Evolutionary conservation across 2,329 filamentous ascomycete species (phyloP), one percentile per base, ranked within the genome.

Genomic region (Cryphonectria radicalis): DNA sequence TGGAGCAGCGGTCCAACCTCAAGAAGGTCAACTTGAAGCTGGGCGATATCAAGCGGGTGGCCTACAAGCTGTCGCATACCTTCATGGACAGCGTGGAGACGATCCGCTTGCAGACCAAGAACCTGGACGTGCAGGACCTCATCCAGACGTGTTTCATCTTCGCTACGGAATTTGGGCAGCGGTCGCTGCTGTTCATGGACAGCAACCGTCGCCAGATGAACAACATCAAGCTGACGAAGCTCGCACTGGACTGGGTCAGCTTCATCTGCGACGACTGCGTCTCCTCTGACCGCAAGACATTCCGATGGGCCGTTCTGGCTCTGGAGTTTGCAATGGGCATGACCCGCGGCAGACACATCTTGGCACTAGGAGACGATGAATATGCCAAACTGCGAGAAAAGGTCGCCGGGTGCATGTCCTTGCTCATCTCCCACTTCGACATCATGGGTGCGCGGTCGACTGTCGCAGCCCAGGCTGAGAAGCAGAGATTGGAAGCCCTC

Each of bases 21-120:
- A 92, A 93, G 74, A 93, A 97, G 76, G 96, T 99, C 75, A 97
- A 98, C 78, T 85, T 91, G 66, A 93, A 97, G 79, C 84, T 99
- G 74, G 95, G 94, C 77, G 97, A 97, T 79, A 97, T 98, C 77
- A 95, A 97, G 77, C 94, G 95, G 79, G 97, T 97, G 2, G 94
- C 95, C 3, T 98, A 97, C 85, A 97, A 97, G 81, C 87, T 99
- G 60, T 97, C 94, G 67, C 98, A 98, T 82, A 94, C 94, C 8
- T 98, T 99, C 81, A 98, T 99, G 94, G 95, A 98, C 81, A 98
- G 94, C 79, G 96, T 99, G 62, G 94, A 97, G 79, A 94, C 93
- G 74, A 96, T 99, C 74, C 89, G 94, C 74, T 91, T 90, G 75
- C 95, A 99, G 81, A 94, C 94, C 0, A 87, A 88, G 70, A 93